Evolutionary conservation across 352 stramenopile genomes (phyloP), one percentile per base, ranked within the genome.

Genomic region (Phytophthora nicotianae): DNA sequence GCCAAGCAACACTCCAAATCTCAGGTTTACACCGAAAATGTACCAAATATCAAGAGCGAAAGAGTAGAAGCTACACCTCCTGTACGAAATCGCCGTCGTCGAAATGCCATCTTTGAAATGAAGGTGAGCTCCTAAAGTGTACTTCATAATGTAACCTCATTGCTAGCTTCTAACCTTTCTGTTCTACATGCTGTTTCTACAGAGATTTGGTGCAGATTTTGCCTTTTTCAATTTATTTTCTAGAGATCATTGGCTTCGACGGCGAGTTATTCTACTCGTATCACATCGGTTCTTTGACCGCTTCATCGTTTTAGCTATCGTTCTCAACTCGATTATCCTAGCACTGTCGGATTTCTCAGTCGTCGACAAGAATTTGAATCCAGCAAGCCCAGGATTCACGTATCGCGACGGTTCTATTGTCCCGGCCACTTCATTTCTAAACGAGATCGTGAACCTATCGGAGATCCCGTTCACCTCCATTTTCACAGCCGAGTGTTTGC

Each of bases 401-500:
- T 67, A 41, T 62, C 58, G n/a, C 21, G 62, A 86, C 17, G 81
- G 78, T 0, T 13, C 40, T 11, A 43, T 92, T 26, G 65, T 88
- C 3, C 56, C 50, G 0, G 72, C 65, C 4, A 75, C 71, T 45
- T 89, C 82, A 1, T 32, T 69, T 10, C 56, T 71, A 13, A 92
- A 92, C 62, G 68, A 49, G 5, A 59, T 90, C 5, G 62, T 96
- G 0, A 75, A 89, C 40, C 45, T 77, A 6, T 88, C 88, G 6
- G 89, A 97, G 40, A 50, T 77, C 1, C 77, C 90, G 4, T 98
- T 97, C 58, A 97, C 89, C 1, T 52, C 76, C 0, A 72, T 98
- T 19, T 98, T 98, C 65, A 82, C 86, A 2, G 43, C 81, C 1
- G 94, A 98, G 59, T 88, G 80, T 35, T 23, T 88, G 17, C 56